Evolutionary conservation across 805 yeast species (phyloP).

Genomic region (Metschnikowia lachancei): DNA sequence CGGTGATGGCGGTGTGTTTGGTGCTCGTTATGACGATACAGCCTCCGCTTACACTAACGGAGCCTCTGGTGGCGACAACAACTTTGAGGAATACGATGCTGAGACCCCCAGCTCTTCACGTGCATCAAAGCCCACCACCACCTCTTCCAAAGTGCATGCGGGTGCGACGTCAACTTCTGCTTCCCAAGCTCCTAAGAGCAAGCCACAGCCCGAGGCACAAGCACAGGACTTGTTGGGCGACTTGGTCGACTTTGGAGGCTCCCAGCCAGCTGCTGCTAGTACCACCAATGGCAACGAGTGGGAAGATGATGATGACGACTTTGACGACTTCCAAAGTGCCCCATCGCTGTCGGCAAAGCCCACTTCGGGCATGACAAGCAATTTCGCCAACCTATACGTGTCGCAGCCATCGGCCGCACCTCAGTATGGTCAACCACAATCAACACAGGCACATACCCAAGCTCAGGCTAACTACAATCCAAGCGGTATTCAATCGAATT

Average conservation of each 20-base stretch:
- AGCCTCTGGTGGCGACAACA: conserved; percentile 35
- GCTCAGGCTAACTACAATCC: conserved; percentile 15
- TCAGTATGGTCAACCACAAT: conserved; percentile 11
- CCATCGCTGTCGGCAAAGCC: conserved; percentile 36
- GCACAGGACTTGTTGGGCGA: conserved; percentile 51
- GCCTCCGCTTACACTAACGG: conserved; percentile 43
- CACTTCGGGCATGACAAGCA: conserved; percentile 20
- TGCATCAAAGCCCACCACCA: conserved; percentile 34
- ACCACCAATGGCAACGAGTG: not conserved
- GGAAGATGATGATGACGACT: conserved; percentile 64
- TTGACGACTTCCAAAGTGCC: conserved; percentile 78
- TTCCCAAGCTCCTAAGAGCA: conserved; percentile 28
- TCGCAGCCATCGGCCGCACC: conserved; percentile 15
- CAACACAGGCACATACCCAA: conserved; percentile 9
- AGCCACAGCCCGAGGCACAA: conserved; percentile 24
- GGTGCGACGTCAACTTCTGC: conserved; percentile 6
- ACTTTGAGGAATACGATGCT: conserved; percentile 63
- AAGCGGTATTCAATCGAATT: conserved; percentile 19
- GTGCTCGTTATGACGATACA: conserved; percentile 60
- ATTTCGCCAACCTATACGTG: conserved; percentile 30
- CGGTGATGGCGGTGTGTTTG: conserved; percentile 72
- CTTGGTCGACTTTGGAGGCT: conserved; percentile 40
- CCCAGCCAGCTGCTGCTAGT: conserved; percentile 18
- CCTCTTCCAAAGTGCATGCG: conserved; percentile 36
- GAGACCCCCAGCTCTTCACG: conserved; percentile 21